These are phyloP conservation scores for Vitellaria paradoxa DNA, from an alignment of 179 eudicot genomes.

Conservation along the genomic window DNA sequence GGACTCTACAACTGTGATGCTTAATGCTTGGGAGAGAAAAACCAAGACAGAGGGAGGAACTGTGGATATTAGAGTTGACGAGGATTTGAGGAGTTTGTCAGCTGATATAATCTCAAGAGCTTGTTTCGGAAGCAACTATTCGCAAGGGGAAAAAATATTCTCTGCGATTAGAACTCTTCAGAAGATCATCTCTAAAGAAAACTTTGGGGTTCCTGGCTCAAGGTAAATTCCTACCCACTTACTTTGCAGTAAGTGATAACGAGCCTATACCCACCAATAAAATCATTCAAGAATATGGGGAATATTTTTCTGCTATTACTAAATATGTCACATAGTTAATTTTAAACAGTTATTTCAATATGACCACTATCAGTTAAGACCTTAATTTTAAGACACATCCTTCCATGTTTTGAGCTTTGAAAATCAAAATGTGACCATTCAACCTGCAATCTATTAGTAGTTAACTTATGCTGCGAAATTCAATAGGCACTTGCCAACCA, in stretches of 20 bases:
- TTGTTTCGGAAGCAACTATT: constrained; percentile 52
- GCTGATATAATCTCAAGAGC: constrained; percentile 55
- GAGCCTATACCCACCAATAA: too few species aligned
- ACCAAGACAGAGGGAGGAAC: constrained; percentile 25
- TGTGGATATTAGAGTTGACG: constrained; percentile 39
- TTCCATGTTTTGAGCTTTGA: not conserved
- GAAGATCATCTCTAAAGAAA: constrained; percentile 32
- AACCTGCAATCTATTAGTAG: too few species aligned
- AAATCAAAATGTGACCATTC: not conserved
- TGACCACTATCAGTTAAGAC: not conserved
- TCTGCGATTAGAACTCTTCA: constrained; percentile 37
- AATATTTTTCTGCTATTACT: not conserved
- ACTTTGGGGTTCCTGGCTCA: constrained; percentile 44
- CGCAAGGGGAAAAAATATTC: constrained; percentile 44
- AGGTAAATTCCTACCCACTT: constrained; percentile 27
- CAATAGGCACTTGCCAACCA: constrained; percentile 43
- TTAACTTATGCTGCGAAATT: not conserved
- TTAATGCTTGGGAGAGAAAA: constrained; percentile 42
- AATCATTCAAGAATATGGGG: not conserved
- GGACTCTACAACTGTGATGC: constrained; percentile 34
- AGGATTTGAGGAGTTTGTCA: constrained; percentile 46
- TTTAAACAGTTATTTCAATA: not conserved
- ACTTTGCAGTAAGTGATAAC: not conserved
- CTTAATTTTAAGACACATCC: not conserved
- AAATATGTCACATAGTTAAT: not conserved